Base-by-base conservation (phyloP, 441 rosid species). In the Bocquillonia castaneifolia region DNA sequence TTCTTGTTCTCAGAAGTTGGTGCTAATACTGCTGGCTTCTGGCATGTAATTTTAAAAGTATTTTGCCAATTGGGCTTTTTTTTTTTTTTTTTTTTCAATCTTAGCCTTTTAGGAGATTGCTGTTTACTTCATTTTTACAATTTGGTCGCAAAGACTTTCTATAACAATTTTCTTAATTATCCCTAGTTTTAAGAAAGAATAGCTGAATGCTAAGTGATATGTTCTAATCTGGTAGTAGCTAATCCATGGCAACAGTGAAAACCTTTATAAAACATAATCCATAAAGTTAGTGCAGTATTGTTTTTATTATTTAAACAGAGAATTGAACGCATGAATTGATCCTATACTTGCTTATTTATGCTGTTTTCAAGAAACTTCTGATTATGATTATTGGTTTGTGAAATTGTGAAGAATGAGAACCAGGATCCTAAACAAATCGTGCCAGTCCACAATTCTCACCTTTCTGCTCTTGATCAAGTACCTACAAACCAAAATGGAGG, bases 401-500 rank as follows among this genome's bases (percentile, higher is more conserved):
- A 56, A 50, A 50, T 72, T 73, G 44, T 83, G 79, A 83, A 92
- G 96, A 83, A 83, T 74, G 89, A 90, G 76, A 80, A 74, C 62
- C 97, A 83, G 83, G 97, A 93, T 67, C 76, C 79, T 64, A 86
- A 85, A 79, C 93, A 86, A 80, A 76, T 83, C 63, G 83, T 82
- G 62, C 76, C 81, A 55, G 84, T 80, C 63, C 99, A 96, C 84
- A 81, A 79, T 83, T 96, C 99, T 78, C 99, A 93, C 73, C 74
- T 74, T 72, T 72, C 81, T 78, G 91, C 99, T 72, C 90, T 96
- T 59, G 83, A 95, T 72, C 96, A 89, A 87, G 93, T 79, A 73
- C 87, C 86, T 78, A 92, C 94, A 14, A 96, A 87, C 83, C 83
- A 76, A 64, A 91, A 84, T 82, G 98, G 97, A 71, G 77, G 80